Base-by-base conservation (phyloP, 1,284 basidiomycete species). In the Fomitopsis pinicola region DNA sequence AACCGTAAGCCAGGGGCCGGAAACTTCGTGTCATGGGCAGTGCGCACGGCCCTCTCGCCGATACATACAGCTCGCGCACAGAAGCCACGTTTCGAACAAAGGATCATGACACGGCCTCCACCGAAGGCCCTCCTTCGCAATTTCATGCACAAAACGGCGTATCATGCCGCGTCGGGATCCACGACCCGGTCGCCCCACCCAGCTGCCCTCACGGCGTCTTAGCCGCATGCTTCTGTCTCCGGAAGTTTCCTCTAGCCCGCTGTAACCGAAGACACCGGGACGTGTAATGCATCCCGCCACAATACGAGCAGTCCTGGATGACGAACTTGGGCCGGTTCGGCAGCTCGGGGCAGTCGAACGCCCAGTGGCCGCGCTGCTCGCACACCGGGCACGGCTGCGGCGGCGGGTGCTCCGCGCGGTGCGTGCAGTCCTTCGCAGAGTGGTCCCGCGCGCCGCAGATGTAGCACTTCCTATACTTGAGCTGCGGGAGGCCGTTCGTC, bases 261-360 rank as follows among this genome's bases (percentile, higher is more conserved):
- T 38, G 12, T 5, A 54, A 9, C 1, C n/a, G 15, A 6, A 3
- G 36, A 38, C 55, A 56, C 17, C n/a, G 7, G 17, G 22, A 12
- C n/a, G 1, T 9, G 15, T 14, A 15, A 35, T 56, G 55, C 17
- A 12, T 4, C 35, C 55, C 55, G 3, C 55, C 55, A 19, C 55
- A 56, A 56, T 56, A 56, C 26, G 55, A 36, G 55, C 40, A 56
- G n/a, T 56, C 55, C 55, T 22, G 26, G 30, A 56, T 33, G 12
- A 35, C 14, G 15, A 35, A 45, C 2, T 56, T 19, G 14, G 46
- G 33, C 12, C 26, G 53, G n/a, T 22, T 42, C 17, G 10, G 22
- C 26, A 56, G 53, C 22, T 46, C 42, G 3, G 52, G 59, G 35
- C 59, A 60, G 38, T 56, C 59, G 28, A 26, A 42, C 10, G 30